A percentile compares a stretch with the other conserved stretches of the same genome.
These are phyloP conservation scores for Circinella minor DNA, from an alignment of 371 early-diverging fungal genomes.

Conservation along the genomic window DNA sequence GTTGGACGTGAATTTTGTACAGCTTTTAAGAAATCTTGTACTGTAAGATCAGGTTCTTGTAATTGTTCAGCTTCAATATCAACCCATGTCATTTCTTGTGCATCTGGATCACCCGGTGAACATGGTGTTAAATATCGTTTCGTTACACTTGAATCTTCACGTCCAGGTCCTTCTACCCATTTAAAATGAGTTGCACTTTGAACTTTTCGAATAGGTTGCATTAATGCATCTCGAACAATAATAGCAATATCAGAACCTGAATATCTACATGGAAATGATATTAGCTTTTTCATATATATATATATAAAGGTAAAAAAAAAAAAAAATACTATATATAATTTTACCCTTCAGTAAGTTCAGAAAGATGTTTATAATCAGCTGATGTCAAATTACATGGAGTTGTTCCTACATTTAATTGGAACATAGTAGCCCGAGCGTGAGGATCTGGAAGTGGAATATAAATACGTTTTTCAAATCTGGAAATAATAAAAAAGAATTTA, in stretches of 20 bases:
- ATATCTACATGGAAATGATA: conserved; percentile 48
- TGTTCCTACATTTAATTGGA: conserved; percentile 87
- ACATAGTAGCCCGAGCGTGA: conserved; percentile 89
- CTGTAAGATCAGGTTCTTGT: conserved; percentile 88
- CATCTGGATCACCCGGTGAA: conserved; percentile 92
- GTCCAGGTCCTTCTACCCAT: conserved; percentile 72
- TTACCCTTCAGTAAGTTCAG: conserved; percentile 86
- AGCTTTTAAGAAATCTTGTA: conserved; percentile 86
- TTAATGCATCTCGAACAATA: conserved; percentile 93
- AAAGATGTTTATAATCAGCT: conserved; percentile 77
- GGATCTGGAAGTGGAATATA: conserved; percentile 95
- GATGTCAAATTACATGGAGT: conserved; percentile 81
- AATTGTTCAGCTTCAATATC: conserved; percentile 86
- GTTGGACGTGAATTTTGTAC: conserved; percentile 82
- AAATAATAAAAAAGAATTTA: too few relatives aligned
- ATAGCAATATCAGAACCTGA: conserved; percentile 96
- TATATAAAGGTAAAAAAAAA: too few relatives aligned
- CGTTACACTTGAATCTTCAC: conserved; percentile 57
- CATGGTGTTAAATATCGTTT: conserved; percentile 86
- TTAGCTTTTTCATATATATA: too few relatives aligned
- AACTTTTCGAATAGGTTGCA: conserved; percentile 96
- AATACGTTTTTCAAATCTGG: conserved; percentile 94
- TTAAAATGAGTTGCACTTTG: conserved; percentile 97
- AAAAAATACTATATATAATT: neutral
- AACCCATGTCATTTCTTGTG: conserved; percentile 90